Percentiles rank a stretch among this genome's conserved stretches.
phyloP scores from a whole-genome alignment of 2,329 filamentous ascomycete genomes.

The Colletotrichum sp. region DNA sequence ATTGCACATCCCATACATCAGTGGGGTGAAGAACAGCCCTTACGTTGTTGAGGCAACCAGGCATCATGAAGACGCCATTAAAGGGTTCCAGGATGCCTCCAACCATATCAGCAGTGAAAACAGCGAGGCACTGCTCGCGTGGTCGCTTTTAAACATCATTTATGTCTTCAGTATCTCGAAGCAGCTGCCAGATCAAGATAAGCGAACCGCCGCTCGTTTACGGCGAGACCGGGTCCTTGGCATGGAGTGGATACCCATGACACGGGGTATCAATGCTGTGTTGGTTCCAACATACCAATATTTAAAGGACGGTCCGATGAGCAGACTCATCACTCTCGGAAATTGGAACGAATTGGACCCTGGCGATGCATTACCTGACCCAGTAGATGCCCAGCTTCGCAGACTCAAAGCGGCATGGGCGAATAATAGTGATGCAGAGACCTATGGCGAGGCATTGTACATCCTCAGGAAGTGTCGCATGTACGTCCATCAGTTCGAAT shows the following conservation, averaged over 20 bases:
- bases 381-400: conserved; percentile 8
- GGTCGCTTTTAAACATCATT: conserved; percentile 16
- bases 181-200: background rate
- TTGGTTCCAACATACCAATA: conserved; percentile 1
- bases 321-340: conserved; percentile 1
- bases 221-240: conserved; percentile 20
- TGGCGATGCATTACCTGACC: background rate
- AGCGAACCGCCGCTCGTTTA: background rate
- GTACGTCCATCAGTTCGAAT: conserved; percentile 19
- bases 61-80: conserved; percentile 9
- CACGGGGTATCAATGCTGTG: conserved; percentile 21
- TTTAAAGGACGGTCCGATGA: conserved; percentile 10
- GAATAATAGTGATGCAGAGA: background rate
- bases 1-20: conserved; percentile 11
- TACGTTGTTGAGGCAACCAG: background rate
- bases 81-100: conserved; percentile 8
- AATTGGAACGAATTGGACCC: conserved; percentile 23
- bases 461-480: conserved; percentile 16
- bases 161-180: conserved; percentile 13
- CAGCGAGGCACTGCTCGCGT: conserved; percentile 15
- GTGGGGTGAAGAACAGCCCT: background rate
- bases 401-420: conserved; percentile 5
- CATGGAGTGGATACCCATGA: conserved; percentile 24
- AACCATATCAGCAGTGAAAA: background rate
- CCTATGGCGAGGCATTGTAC: conserved; percentile 17